phyloP scores from a whole-genome alignment of 1,139 yeast genomes.

The Geotrichum australiense region DNA sequence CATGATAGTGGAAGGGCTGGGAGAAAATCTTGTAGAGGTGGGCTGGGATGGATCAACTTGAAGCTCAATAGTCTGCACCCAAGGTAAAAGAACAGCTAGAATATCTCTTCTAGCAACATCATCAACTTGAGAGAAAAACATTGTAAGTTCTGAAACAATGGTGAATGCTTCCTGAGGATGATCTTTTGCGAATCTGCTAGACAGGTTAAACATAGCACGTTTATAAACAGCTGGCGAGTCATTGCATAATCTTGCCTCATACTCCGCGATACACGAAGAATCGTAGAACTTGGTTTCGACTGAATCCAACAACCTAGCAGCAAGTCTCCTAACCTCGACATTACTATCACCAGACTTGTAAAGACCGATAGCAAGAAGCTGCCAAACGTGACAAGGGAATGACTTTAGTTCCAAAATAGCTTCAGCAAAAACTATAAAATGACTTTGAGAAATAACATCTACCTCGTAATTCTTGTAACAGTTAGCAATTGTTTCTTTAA shows the following conservation, averaged over 20 bases:
- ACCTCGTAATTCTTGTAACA: conserved; percentile 49
- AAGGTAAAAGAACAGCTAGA: conserved; percentile 73
- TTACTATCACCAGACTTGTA: conserved; percentile 66
- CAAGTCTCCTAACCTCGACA: conserved; percentile 52
- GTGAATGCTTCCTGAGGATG: conserved; percentile 53
- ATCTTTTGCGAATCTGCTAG: conserved; percentile 52
- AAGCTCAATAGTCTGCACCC: conserved; percentile 78
- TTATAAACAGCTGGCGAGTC: conserved; percentile 68
- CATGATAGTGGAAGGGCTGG: conserved; percentile 45
- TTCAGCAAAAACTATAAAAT: conserved; percentile 65
- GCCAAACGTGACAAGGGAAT: conserved; percentile 45
- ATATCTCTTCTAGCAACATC: conserved; percentile 63
- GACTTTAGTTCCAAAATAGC: conserved; percentile 44
- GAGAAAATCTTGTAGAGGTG: conserved; percentile 16
- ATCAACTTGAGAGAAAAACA: conserved; percentile 59
- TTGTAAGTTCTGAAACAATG: conserved; percentile 66
- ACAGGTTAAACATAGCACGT: conserved; percentile 63
- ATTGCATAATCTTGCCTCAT: conserved; percentile 57
- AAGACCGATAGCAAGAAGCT: conserved; percentile 55
- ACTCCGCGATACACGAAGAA: conserved; percentile 42
- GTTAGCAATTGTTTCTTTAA: conserved; percentile 56
- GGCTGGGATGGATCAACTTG: conserved; percentile 42
- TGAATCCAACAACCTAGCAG: conserved; percentile 50
- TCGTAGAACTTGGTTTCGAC: conserved; percentile 51
- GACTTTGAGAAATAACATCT: conserved; percentile 48